A percentile compares a stretch with the other conserved stretches of the same genome.
Evolutionary conservation across 225 moss, liverwort and hornwort genomes (phyloP).

Genomic region (Marchantia polymorpha): DNA sequence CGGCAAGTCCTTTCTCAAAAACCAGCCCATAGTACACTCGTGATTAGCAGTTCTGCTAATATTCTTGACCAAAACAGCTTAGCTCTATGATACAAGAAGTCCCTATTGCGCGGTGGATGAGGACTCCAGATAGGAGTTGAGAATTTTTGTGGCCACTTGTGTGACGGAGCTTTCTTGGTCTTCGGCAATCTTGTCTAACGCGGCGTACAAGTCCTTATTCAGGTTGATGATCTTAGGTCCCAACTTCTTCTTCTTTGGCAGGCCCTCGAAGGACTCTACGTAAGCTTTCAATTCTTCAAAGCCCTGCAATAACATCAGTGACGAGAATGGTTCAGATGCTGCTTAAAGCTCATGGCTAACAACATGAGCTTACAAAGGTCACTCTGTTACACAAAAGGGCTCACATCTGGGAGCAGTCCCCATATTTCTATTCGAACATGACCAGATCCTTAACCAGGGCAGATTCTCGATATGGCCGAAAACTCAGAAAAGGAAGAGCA

Average conservation of each 20-base stretch:
- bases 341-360: not conserved
- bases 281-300: conserved; percentile 33
- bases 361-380: no score
- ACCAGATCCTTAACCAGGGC: no score
- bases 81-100: conserved; percentile 13
- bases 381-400: no score
- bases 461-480: no score
- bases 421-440: no score
- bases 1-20: not conserved
- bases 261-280: conserved; percentile 33
- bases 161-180: conserved; percentile 31
- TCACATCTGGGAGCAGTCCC: no score
- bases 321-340: not conserved
- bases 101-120: conserved; percentile 18
- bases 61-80: not conserved
- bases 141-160: conserved; percentile 38
- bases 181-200: conserved; percentile 31
- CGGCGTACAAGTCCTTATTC: conserved; percentile 37
- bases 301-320: conserved; percentile 24
- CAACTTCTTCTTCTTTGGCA: conserved; percentile 30
- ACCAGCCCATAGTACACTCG: conserved; percentile 11
- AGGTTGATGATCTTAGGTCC: conserved; percentile 36
- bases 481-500: not conserved
- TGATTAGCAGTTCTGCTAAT: not conserved
- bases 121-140: conserved; percentile 29